phyloP scores from a whole-genome alignment of 306 rosid species.

The Sindora glabra region DNA sequence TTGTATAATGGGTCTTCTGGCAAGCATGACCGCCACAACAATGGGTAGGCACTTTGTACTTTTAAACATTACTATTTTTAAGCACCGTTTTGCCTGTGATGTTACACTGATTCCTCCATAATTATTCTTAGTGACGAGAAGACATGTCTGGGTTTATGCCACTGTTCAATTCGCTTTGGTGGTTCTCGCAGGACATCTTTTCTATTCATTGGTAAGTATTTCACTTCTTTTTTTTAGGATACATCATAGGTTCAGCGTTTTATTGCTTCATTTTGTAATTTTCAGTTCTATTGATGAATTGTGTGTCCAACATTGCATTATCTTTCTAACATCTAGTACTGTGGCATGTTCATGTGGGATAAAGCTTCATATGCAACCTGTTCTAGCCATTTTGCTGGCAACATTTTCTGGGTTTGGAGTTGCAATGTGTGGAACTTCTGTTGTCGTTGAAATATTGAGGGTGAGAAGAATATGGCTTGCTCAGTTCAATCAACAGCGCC shows the following conservation, averaged over 20 bases:
- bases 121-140: slow-evolving; percentile 49
- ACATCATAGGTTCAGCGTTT: too few species aligned
- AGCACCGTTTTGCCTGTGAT: background rate
- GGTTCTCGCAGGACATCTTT: slow-evolving; percentile 48
- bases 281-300: too few species aligned
- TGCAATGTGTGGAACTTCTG: slow-evolving; percentile 50
- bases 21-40: slow-evolving; percentile 72
- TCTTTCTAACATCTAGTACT: background rate
- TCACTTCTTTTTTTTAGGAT: background rate
- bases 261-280: too few species aligned
- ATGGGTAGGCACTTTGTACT: slow-evolving; percentile 49
- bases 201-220: slow-evolving; percentile 67
- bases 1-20: slow-evolving; percentile 72
- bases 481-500: slow-evolving; percentile 27
- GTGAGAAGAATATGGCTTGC: slow-evolving; percentile 32
- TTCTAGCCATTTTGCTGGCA: slow-evolving; percentile 63
- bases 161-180: slow-evolving; percentile 50
- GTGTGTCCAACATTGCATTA: background rate
- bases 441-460: slow-evolving; percentile 31
- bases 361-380: slow-evolving; percentile 57
- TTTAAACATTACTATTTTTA: background rate
- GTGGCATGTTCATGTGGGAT: slow-evolving; percentile 4
- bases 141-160: slow-evolving; percentile 70
- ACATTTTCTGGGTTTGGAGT: slow-evolving; percentile 68
- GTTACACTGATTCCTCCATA: slow-evolving; percentile 9